Evolutionary conservation across 805 yeast genomes (phyloP).

Genomic region (Saturnispora quitensis): DNA sequence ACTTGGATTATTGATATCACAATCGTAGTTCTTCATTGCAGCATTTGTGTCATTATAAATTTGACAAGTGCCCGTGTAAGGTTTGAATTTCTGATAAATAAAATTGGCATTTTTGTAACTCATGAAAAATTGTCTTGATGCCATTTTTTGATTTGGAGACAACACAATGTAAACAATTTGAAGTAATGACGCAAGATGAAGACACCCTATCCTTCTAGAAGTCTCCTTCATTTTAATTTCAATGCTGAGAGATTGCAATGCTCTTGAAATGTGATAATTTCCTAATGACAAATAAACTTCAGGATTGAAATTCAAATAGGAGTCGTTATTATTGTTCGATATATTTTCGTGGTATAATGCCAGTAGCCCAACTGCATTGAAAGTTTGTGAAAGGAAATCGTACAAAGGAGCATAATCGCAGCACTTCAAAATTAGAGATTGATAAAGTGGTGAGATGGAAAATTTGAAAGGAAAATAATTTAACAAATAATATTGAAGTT

Average conservation of each 20-base stretch:
- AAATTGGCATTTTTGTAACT: constrained; percentile 11
- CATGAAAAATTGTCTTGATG: constrained; percentile 12
- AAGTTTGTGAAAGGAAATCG: constrained; percentile 9
- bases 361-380: constrained; percentile 10
- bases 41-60: constrained; percentile 2
- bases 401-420: constrained; percentile 5
- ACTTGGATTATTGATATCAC: constrained; percentile 1
- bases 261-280: constrained; percentile 15
- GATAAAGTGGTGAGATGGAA: background rate
- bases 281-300: constrained; percentile 13
- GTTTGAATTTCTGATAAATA: constrained; percentile 4
- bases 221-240: constrained; percentile 8
- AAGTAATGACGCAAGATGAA: constrained; percentile 7
- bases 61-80: constrained; percentile 3
- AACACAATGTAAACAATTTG: constrained; percentile 11
- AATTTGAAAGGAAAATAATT: constrained; percentile 9
- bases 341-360: constrained; percentile 12
- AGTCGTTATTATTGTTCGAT: background rate
- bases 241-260: constrained; percentile 11
- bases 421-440: background rate
- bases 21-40: background rate
- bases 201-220: constrained; percentile 5
- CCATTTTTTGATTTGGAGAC: constrained; percentile 15
- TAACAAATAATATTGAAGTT: constrained; percentile 4
- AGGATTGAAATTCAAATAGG: constrained; percentile 9